These are phyloP conservation scores for Sporisorium reilianum DNA, from an alignment of 1,284 basidiomycete genomes.

Conservation along the genomic window DNA sequence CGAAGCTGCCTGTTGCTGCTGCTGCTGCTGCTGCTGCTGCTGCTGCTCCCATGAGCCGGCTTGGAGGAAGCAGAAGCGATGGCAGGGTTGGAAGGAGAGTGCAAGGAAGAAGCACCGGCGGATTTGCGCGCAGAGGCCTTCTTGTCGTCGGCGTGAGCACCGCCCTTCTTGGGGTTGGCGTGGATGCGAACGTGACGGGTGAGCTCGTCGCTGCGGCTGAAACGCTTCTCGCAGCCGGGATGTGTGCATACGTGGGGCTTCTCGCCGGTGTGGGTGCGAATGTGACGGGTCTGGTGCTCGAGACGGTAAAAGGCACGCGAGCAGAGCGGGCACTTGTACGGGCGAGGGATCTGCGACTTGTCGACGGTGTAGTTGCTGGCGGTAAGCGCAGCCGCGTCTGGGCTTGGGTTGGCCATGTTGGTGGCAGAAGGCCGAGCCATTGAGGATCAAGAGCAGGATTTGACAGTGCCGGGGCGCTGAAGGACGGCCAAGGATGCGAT, in stretches of 20 bases:
- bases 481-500: constrained; percentile 10
- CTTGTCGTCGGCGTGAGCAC: constrained; percentile 34
- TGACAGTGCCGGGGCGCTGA: constrained; percentile 29
- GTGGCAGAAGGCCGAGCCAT: constrained; percentile 43
- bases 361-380: constrained; percentile 61
- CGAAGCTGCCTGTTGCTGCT: constrained; percentile 35
- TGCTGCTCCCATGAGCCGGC: no score
- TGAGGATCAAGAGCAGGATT: constrained; percentile 21
- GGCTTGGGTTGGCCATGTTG: constrained; percentile 33
- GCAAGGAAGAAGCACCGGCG: constrained; percentile 10
- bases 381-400: constrained; percentile 33
- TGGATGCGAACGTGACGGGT: constrained; percentile 96
- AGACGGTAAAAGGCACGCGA: constrained; percentile 67
- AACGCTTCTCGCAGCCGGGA: constrained; percentile 96
- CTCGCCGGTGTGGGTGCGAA: constrained; percentile 97
- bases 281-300: constrained; percentile 85
- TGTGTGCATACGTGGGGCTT: constrained; percentile 95
- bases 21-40: no score
- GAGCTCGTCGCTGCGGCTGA: constrained; percentile 95
- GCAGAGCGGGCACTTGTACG: constrained; percentile 69
- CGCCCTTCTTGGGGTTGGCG: constrained; percentile 71
- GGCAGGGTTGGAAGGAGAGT: constrained; percentile 20
- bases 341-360: constrained; percentile 68
- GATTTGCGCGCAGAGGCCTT: constrained; percentile 39
- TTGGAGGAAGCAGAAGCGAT: constrained; percentile 45